A percentile compares a stretch with the other conserved stretches of the same genome.
These are phyloP conservation scores for Piper longum DNA, from an alignment of 164 flowering plant species.

Conservation along the genomic window DNA sequence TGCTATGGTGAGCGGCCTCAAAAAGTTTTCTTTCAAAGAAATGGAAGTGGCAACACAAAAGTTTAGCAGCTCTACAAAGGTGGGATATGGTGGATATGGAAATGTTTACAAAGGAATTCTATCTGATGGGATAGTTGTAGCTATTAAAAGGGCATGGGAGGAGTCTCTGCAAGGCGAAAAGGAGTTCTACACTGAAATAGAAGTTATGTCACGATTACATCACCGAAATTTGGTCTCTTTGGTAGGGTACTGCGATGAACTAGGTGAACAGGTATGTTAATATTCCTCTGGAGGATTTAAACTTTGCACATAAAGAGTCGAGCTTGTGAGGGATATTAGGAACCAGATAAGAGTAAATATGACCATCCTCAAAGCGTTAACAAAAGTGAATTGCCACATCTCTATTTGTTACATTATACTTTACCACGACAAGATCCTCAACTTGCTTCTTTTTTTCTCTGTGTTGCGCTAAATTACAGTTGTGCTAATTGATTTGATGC, in stretches of 20 bases:
- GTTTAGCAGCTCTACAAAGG: conserved; percentile 31
- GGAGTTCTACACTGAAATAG: conserved; percentile 66
- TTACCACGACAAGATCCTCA: too few species aligned
- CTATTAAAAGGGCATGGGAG: conserved; percentile 60
- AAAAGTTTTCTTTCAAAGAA: conserved; percentile 40
- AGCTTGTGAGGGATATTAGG: too few species aligned
- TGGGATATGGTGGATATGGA: conserved; percentile 83
- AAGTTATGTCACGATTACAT: conserved; percentile 63
- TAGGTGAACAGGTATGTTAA: conserved; percentile 55
- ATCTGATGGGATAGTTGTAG: conserved; percentile 35
- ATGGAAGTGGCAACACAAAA: conserved; percentile 41
- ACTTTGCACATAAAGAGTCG: too few species aligned
- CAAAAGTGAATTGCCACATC: too few species aligned
- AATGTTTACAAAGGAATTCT: conserved; percentile 54
- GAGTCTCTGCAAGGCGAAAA: conserved; percentile 64
- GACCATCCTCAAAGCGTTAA: too few species aligned
- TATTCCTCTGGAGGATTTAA: too few species aligned
- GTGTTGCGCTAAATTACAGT: too few species aligned
- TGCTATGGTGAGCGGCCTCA: conserved; percentile 57
- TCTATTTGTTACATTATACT: too few species aligned
- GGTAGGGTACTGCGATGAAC: conserved; percentile 61
- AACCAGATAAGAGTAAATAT: too few species aligned
- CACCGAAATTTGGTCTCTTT: conserved; percentile 65
- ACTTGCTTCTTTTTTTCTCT: too few species aligned
- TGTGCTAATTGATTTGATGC: too few species aligned